Base-by-base conservation (phyloP, 305 asterid species). In the Withania somnifera region DNA sequence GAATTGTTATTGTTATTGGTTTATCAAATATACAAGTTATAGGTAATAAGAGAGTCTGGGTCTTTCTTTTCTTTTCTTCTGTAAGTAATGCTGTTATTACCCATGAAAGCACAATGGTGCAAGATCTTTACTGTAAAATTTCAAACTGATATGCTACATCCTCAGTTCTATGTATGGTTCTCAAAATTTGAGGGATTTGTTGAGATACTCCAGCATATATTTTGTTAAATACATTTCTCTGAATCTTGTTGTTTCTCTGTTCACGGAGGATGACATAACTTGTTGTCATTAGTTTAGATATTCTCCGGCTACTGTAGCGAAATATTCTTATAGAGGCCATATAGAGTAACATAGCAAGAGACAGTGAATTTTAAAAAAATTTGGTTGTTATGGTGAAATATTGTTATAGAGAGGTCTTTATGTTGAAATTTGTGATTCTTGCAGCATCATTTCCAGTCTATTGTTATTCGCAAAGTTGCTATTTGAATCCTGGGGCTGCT, bases 51-150 rank as follows among this genome's bases (percentile, higher is more conserved):
- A 87, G 80, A 87, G 87, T 86, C 45, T 50, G 80, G 76, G 50
- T 83, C 40, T 82, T 50, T 54, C 45, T 60, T 47, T 61, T 36
- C 64, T 81, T 82, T 50, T 77, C 67, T 79, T 80, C 80, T 82
- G 50, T 86, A 86, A 86, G 89, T 83, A 78, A 81, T 86, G 84
- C 77, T 87, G 78, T 86, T 45, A 56, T 87, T 89, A 81, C 52
- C 83, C 81, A 69, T 85, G 88, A 88, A 86, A 78, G 86, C 15
- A 24, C 17, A 60, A 32, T 78, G 90, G 80, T 88, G 86, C 83
- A 86, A 40, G 89, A 82, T 88, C 84, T 78, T n/a, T 90, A 86
- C 90, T 91, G 94, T 90, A 90, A 86, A 90, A 88, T 77, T 84
- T 87, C 88, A 83, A 88, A 79, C 52, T 87, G 73, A 63, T 36